Base-by-base conservation (phyloP, 2,329 filamentous ascomycete species). In the Claviceps sp. region DNA sequence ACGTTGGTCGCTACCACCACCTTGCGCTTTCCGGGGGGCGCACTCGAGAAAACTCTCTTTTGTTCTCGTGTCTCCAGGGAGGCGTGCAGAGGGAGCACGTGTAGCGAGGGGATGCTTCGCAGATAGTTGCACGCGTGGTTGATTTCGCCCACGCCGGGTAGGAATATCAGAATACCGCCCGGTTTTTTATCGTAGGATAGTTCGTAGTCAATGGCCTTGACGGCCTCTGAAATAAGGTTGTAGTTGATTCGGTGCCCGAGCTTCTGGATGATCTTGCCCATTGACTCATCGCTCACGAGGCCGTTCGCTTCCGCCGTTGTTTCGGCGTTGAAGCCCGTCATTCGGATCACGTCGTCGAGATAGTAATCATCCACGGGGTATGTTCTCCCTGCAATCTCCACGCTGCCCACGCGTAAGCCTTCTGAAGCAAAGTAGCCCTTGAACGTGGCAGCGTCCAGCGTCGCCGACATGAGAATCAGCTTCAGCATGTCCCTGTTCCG, bases 1-100 rank as follows among this genome's bases (percentile, higher is more conserved):
- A 98, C 91, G 61, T 98, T 98, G 45, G 93, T 98, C 1, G 93
- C 88, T 6, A 91, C 87, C 37, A 98, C 86, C 13, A 98, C 81
- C 68, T 98, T 98, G 38, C 93, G 79, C 68, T 88, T 90, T 0
- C 89, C 89, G 2, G 71, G 66, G 0, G 91, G 90, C 4, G 93
- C 72, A 14, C 76, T 75, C 30, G 80, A 76, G 64, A 98, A 98
- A 0, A 98, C 93, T 24, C 82, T 79, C 55, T 86, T 85, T 67
- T 98, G 93, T 60, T 97, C 91, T 2, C 77, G 77, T 9, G 91
- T 91, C 61, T 94, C 84, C 1, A 98, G 77, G 0, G 90, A 96
- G 13, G 93, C 93, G 65, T 98, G 93, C 0, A 98, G 75, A 1
- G 93, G 90, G 4, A 98, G 75, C 1, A 88, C 85, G 60, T 96